A percentile compares a stretch with the other conserved stretches of the same genome.
phyloP scores from a whole-genome alignment of 768 basidiomycete genomes.

The Phylloporus sp. region DNA sequence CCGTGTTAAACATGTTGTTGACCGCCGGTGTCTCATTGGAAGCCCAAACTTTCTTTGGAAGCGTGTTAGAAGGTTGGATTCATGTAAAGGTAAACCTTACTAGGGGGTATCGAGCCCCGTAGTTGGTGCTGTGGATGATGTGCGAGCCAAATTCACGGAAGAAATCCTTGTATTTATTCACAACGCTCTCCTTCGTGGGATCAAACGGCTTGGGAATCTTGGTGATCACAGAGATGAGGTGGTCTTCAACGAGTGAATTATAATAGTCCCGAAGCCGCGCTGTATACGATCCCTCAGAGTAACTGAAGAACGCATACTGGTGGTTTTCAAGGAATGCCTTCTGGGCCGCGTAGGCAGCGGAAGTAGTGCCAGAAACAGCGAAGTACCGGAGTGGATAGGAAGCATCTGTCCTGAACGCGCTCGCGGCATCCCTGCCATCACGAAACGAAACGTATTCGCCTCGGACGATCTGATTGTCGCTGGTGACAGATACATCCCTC shows the following conservation, averaged over 20 bases:
- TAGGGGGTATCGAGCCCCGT: neutral
- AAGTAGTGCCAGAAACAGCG: slow-evolving; percentile 1
- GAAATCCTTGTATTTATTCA: neutral
- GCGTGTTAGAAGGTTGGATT: neutral
- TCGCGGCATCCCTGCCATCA: neutral
- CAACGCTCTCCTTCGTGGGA: neutral
- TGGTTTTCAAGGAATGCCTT: slow-evolving; percentile 1
- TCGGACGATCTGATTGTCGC: neutral
- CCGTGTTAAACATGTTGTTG: neutral
- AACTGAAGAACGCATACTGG: slow-evolving; percentile 7
- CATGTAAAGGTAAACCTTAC: neutral
- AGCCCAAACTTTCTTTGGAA: neutral
- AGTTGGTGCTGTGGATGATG: neutral
- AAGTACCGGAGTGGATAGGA: slow-evolving; percentile 4
- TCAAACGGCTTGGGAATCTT: neutral
- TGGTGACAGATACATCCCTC: neutral
- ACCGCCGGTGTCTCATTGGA: neutral
- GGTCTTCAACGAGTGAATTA: neutral
- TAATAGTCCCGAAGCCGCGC: slow-evolving; percentile 2
- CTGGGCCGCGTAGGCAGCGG: neutral
- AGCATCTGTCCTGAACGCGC: neutral
- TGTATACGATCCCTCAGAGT: neutral
- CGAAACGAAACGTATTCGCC: slow-evolving; percentile 3
- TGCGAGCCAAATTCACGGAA: neutral
- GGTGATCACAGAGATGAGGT: neutral